phyloP scores from a whole-genome alignment of 73 alveolate species.

The Paramecium biaurelia region DNA sequence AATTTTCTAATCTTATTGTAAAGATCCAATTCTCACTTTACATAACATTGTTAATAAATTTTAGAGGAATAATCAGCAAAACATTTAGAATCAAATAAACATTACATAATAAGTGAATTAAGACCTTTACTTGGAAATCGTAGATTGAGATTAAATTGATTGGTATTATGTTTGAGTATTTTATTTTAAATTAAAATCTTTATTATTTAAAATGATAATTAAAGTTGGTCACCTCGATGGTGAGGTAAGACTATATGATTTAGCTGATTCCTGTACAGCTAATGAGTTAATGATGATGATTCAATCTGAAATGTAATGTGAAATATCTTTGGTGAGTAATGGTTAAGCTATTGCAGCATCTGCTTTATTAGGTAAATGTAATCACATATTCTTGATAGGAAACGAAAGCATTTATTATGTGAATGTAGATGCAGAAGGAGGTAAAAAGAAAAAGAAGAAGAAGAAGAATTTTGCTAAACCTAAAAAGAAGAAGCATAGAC shows the following conservation, averaged over 20 bases:
- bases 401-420: constrained; percentile 16
- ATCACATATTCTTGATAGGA: background rate
- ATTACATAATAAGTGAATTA: background rate
- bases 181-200: background rate
- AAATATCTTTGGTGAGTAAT: background rate
- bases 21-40: background rate
- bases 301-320: constrained; percentile 32
- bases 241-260: constrained; percentile 34
- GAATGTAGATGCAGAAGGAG: constrained; percentile 47
- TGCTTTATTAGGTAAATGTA: background rate
- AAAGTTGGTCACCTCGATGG: constrained; percentile 17
- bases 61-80: background rate
- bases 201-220: background rate
- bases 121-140: background rate
- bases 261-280: constrained; percentile 26
- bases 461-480: constrained; percentile 56
- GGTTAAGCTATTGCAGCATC: constrained; percentile 14
- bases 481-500: constrained; percentile 63
- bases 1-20: background rate
- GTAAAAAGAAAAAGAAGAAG: constrained; percentile 60
- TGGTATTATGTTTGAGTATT: background rate
- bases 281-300: constrained; percentile 6
- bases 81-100: background rate
- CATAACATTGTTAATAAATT: background rate
- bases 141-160: background rate